A percentile compares a stretch with the other conserved stretches of the same genome.
Conservation (phyloP, 441 rosid genomes). For the Eutrema salsugineum region DNA sequence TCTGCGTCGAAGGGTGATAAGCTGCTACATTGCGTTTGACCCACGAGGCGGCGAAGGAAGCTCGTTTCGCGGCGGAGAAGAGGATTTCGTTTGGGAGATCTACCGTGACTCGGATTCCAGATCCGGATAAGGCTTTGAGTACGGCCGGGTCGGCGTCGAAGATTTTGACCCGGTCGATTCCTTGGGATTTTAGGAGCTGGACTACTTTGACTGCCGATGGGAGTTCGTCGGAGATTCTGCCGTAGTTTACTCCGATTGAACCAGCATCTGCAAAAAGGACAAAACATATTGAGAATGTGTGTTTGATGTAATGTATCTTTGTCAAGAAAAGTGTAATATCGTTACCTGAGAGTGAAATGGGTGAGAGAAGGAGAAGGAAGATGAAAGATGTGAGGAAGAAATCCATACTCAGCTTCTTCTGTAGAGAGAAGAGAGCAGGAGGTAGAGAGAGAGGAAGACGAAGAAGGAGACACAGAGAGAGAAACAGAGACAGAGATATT, state of each 20-base stretch:
- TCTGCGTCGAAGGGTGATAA: slow-evolving; percentile 60
- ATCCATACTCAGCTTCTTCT: slow-evolving; percentile 40
- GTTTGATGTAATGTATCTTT: neutral
- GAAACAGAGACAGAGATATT: neutral
- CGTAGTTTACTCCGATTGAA: slow-evolving; percentile 87
- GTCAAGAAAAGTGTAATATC: neutral
- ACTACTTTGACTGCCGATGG: slow-evolving; percentile 72
- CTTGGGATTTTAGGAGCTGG: slow-evolving; percentile 73
- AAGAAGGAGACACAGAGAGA: too few relatives aligned
- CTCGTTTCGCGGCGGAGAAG: slow-evolving; percentile 45
- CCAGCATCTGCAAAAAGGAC: slow-evolving; percentile 49
- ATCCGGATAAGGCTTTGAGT: slow-evolving; percentile 63
- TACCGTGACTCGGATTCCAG: slow-evolving; percentile 70
- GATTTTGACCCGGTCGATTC: slow-evolving; percentile 61
- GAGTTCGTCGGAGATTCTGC: slow-evolving; percentile 69
- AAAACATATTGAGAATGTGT: neutral
- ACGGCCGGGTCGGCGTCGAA: slow-evolving; percentile 75
- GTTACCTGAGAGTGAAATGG: slow-evolving; percentile 40
- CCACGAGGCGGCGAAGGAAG: slow-evolving; percentile 54
- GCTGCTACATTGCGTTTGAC: slow-evolving; percentile 54
- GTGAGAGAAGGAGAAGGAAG: slow-evolving; percentile 23
- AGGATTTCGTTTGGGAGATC: slow-evolving; percentile 73
- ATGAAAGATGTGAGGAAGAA: slow-evolving; percentile 6
- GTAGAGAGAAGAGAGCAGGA: slow-evolving; percentile 22
- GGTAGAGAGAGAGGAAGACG: neutral